Evolutionary conservation across 768 basidiomycete genomes (phyloP).

Genomic region (Mycena leptocephala): DNA sequence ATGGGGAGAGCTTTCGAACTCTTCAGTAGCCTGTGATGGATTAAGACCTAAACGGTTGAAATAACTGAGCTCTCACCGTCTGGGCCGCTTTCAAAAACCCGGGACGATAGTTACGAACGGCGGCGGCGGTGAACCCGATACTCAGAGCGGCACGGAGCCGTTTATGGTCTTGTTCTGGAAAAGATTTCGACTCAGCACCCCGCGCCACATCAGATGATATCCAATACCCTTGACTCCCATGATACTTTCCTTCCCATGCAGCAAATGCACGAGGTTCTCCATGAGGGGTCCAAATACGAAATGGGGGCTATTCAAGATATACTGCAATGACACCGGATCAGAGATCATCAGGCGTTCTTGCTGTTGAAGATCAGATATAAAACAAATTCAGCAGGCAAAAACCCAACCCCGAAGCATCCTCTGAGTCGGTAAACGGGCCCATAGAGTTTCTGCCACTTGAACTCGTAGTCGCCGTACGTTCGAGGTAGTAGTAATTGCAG

Average conservation of each 20-base stretch:
- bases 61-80: background rate
- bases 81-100: background rate
- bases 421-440: constrained; percentile 18
- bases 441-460: constrained; percentile 9
- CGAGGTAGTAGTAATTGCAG: background rate
- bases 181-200: background rate
- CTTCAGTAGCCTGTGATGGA: background rate
- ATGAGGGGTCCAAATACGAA: background rate
- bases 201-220: background rate
- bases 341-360: constrained; percentile 18
- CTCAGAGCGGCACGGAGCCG: background rate
- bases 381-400: background rate
- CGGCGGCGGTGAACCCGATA: background rate
- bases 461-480: constrained; percentile 14
- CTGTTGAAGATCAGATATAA: background rate
- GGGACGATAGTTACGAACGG: background rate
- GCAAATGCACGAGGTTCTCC: background rate
- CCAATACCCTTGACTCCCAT: background rate
- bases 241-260: background rate
- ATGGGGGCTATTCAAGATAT: background rate
- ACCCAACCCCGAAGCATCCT: constrained; percentile 14
- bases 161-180: background rate
- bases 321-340: constrained; percentile 1
- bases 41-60: background rate
- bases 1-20: background rate